Percentiles rank a stretch among this genome's conserved stretches.
Evolutionary conservation across 2,329 filamentous ascomycete genomes (phyloP).

Genomic region (Aspergillus texensis): DNA sequence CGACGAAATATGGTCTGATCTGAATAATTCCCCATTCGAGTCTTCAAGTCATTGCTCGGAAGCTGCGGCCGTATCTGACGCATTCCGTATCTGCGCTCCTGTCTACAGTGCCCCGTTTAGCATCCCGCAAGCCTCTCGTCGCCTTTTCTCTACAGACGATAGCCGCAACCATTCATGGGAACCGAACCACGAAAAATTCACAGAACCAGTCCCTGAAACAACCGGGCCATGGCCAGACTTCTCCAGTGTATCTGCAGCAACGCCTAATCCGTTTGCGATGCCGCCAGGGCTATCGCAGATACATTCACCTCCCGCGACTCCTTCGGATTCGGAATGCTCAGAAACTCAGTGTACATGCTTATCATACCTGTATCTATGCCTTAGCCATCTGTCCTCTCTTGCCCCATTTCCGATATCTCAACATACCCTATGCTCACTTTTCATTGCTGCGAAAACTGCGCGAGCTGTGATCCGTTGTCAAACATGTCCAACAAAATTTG

Average conservation of each 20-base stretch:
- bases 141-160: slow-evolving; percentile 26
- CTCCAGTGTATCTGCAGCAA: slow-evolving; percentile 37
- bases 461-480: slow-evolving; percentile 46
- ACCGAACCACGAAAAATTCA: slow-evolving; percentile 23
- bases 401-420: slow-evolving; percentile 46
- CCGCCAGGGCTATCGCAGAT: slow-evolving; percentile 25
- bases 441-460: slow-evolving; percentile 46
- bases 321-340: slow-evolving; percentile 22
- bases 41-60: slow-evolving; percentile 21
- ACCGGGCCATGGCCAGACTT: slow-evolving; percentile 47
- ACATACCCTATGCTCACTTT: slow-evolving; percentile 47
- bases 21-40: slow-evolving; percentile 23
- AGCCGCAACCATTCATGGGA: slow-evolving; percentile 30
- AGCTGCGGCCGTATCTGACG: slow-evolving; percentile 22
- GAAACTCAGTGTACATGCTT: slow-evolving; percentile 42
- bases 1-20: slow-evolving; percentile 27
- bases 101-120: slow-evolving; percentile 24
- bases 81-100: slow-evolving; percentile 32
- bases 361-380: slow-evolving; percentile 47
- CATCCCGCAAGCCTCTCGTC: slow-evolving; percentile 18
- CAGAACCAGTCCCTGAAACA: slow-evolving; percentile 32
- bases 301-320: slow-evolving; percentile 25
- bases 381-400: slow-evolving; percentile 46
- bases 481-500: slow-evolving; percentile 45
- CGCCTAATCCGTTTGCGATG: slow-evolving; percentile 29